Percentiles rank a stretch among this genome's conserved stretches.
Evolutionary conservation across 257 asterid genomes (phyloP).

Genomic region (Solanum chmielewskii): DNA sequence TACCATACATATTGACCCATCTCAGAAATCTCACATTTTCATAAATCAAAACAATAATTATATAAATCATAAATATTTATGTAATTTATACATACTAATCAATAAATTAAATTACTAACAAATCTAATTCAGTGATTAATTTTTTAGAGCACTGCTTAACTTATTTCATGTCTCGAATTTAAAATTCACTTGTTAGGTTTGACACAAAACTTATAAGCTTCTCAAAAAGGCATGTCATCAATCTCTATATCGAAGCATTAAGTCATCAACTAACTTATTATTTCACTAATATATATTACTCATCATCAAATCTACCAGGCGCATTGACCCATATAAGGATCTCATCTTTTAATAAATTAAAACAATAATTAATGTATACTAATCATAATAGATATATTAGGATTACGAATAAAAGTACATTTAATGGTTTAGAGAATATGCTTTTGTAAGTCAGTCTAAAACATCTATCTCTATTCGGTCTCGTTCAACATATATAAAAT

Average conservation of each 20-base stretch:
- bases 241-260: not conserved
- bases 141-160: not conserved
- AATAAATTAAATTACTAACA: too few relatives aligned
- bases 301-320: not conserved
- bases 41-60: not conserved
- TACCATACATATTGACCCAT: not conserved
- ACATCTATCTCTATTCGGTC: not conserved
- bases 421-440: not conserved
- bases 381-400: too few relatives aligned
- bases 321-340: not conserved
- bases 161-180: too few relatives aligned
- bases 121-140: too few relatives aligned
- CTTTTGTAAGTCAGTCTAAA: not conserved
- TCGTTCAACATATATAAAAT: not conserved
- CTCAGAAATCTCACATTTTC: not conserved
- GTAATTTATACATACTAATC: not conserved
- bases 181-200: not conserved
- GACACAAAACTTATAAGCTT: not conserved
- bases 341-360: not conserved
- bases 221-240: not conserved
- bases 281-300: not conserved
- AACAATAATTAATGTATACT: not conserved
- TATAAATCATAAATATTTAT: too few relatives aligned
- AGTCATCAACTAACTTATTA: not conserved
- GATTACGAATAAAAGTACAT: not conserved